These are phyloP conservation scores for Glonium stellatum DNA, from an alignment of 495 filamentous ascomycete species.

Conservation along the genomic window DNA sequence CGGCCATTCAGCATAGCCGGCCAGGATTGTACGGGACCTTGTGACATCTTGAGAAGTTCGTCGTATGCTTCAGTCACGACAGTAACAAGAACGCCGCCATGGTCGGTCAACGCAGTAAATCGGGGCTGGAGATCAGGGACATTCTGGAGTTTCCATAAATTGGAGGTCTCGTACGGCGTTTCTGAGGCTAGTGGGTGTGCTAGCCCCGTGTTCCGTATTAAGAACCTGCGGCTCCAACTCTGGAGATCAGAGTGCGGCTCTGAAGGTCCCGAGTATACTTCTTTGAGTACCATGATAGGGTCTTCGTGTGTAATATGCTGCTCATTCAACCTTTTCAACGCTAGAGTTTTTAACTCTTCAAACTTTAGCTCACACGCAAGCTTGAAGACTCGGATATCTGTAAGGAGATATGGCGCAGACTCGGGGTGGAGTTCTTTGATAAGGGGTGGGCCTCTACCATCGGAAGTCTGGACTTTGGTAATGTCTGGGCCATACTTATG, in stretches of 20 bases:
- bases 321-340: slow-evolving; percentile 11
- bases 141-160: slow-evolving; percentile 6
- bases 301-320: slow-evolving; percentile 22
- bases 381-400: slow-evolving; percentile 16
- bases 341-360: slow-evolving; percentile 15
- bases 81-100: too few relatives aligned
- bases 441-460: slow-evolving; percentile 17
- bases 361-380: slow-evolving; percentile 10
- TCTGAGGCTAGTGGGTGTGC: not conserved
- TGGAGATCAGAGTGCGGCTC: slow-evolving; percentile 11
- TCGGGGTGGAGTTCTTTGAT: slow-evolving; percentile 7
- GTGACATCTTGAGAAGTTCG: too few relatives aligned
- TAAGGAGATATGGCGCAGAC: slow-evolving; percentile 7
- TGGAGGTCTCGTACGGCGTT: not conserved
- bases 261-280: slow-evolving; percentile 13
- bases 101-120: too few relatives aligned
- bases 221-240: slow-evolving; percentile 13
- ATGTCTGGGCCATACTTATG: slow-evolving; percentile 20
- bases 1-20: too few relatives aligned
- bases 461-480: not conserved
- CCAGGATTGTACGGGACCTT: too few relatives aligned
- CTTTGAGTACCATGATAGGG: slow-evolving; percentile 15
- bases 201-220: slow-evolving; percentile 1
- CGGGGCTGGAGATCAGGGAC: too few relatives aligned
- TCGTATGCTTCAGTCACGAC: too few relatives aligned